A percentile compares a stretch with the other conserved stretches of the same genome.
Conservation (phyloP, 2,329 filamentous ascomycete genomes). For the Verticillium longisporum region DNA sequence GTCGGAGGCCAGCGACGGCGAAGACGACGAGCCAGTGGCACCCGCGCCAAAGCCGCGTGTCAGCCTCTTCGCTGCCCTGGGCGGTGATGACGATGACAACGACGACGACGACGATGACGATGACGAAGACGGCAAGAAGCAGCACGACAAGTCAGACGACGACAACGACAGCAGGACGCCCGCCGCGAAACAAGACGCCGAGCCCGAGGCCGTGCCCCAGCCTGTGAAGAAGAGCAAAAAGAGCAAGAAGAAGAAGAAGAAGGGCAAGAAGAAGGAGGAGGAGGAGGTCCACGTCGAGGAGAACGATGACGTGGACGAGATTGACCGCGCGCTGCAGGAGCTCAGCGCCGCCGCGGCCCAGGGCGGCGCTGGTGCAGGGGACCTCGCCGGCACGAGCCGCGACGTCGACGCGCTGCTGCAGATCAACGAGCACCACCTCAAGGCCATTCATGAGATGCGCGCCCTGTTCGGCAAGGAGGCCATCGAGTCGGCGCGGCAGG, state of each 20-base stretch:
- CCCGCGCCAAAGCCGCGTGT: slow-evolving; percentile 29
- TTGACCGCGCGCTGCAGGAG: slow-evolving; percentile 46
- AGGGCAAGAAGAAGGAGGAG: slow-evolving; percentile 25
- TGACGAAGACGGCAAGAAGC: slow-evolving; percentile 14
- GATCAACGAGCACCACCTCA: slow-evolving; percentile 63
- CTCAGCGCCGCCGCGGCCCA: slow-evolving; percentile 23
- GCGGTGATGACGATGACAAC: slow-evolving; percentile 32
- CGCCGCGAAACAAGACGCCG: slow-evolving; percentile 7
- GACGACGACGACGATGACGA: slow-evolving; percentile 28
- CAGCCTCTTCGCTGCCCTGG: slow-evolving; percentile 47
- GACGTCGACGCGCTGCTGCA: slow-evolving; percentile 32
- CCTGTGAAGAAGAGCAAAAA: slow-evolving; percentile 30
- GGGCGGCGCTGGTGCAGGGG: slow-evolving; percentile 12
- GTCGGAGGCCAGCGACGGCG: slow-evolving; percentile 17
- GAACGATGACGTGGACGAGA: slow-evolving; percentile 38
- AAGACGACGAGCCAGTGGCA: slow-evolving; percentile 23
- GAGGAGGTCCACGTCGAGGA: slow-evolving; percentile 6
- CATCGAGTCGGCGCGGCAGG: slow-evolving; percentile 46
- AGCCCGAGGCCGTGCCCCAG: slow-evolving; percentile 11
- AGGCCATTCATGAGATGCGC: slow-evolving; percentile 86
- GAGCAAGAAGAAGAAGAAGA: slow-evolving; percentile 32
- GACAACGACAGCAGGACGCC: slow-evolving; percentile 16
- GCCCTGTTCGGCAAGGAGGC: slow-evolving; percentile 49
- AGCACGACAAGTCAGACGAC: background rate
- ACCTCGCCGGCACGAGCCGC: slow-evolving; percentile 6